Evolutionary conservation across 176 grass and related monocot species (phyloP).

Genomic region (Oryza australiensis): DNA sequence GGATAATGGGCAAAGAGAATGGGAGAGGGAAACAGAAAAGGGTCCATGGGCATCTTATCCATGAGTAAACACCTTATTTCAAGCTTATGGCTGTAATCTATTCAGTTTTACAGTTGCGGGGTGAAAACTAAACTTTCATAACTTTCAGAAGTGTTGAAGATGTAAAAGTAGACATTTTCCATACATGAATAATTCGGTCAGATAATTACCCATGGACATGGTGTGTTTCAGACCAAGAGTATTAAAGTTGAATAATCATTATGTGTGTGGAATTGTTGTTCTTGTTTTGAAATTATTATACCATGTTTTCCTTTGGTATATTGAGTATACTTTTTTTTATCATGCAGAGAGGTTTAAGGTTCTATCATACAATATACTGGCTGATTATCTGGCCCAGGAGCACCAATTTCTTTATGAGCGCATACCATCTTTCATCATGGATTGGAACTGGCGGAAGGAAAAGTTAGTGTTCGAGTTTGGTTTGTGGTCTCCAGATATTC

Average conservation of each 20-base stretch:
- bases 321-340: slow-evolving; percentile 38
- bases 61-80: background rate
- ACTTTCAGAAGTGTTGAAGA: background rate
- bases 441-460: slow-evolving; percentile 86
- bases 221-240: background rate
- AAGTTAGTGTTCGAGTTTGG: slow-evolving; percentile 67
- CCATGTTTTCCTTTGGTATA: background rate
- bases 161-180: background rate
- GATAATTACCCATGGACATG: background rate
- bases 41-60: background rate
- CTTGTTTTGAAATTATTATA: slow-evolving; percentile 26
- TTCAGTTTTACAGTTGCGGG: background rate
- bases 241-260: slow-evolving; percentile 19
- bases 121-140: background rate
- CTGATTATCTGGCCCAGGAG: slow-evolving; percentile 85
- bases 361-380: slow-evolving; percentile 97
- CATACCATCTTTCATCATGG: slow-evolving; percentile 51
- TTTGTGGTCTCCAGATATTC: slow-evolving; percentile 80
- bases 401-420: slow-evolving; percentile 65
- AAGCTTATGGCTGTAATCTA: background rate
- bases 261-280: background rate
- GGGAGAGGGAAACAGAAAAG: background rate
- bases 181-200: background rate
- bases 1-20: background rate
- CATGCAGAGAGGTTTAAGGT: slow-evolving; percentile 78